phyloP scores from a whole-genome alignment of 129 eudicot species.

The Helianthus annuus region HanXRQr2.0-SUNRISE NC_035445.2:164170385-164170884 shows the following conservation, averaged over 20 bases:
- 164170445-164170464: constrained; percentile 54
- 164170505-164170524: constrained; percentile 62
- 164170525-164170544: constrained; percentile 47
- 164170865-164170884: not conserved
- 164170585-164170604: constrained; percentile 38
- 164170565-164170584: constrained; percentile 55
- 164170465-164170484: constrained; percentile 42
- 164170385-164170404: not conserved
- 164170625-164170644: constrained; percentile 42
- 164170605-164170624: constrained; percentile 51
- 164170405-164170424: not conserved
- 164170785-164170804: constrained; percentile 19
- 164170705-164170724: too few species aligned
- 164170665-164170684: constrained; percentile 43
- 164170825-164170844: constrained; percentile 29
- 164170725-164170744: not conserved
- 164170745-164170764: constrained; percentile 13
- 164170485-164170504: constrained; percentile 63
- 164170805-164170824: constrained; percentile 13
- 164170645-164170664: constrained; percentile 56
- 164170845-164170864: not conserved
- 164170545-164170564: constrained; percentile 63
- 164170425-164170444: constrained; percentile 46
- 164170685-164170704: not conserved
- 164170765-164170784: constrained; percentile 18